Conservation (phyloP, 164 flowering plant species). For the Pachysandra terminalis region DNA sequence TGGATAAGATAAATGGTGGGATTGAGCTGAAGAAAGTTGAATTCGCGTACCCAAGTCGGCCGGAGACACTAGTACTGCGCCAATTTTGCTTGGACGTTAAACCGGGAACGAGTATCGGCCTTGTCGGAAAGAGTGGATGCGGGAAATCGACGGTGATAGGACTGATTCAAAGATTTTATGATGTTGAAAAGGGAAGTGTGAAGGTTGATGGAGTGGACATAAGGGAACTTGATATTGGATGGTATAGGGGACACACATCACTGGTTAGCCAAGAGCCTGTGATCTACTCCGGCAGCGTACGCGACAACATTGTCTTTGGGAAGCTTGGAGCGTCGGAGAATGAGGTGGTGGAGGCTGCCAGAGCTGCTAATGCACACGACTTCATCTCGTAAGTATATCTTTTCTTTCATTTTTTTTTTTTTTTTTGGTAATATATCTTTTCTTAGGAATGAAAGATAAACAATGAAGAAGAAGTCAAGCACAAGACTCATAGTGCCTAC, state of each 20-base stretch:
- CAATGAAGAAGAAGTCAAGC: too few species aligned
- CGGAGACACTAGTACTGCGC: constrained; percentile 44
- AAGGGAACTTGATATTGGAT: constrained; percentile 57
- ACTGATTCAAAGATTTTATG: constrained; percentile 76
- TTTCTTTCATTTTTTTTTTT: too few species aligned
- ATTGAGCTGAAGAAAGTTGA: constrained; percentile 74
- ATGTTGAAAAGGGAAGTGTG: constrained; percentile 57
- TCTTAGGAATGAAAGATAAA: too few species aligned
- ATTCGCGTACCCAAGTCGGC: constrained; percentile 73
- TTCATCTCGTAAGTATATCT: constrained; percentile 89
- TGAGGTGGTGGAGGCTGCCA: constrained; percentile 83
- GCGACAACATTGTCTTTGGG: constrained; percentile 73
- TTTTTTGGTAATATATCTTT: too few species aligned
- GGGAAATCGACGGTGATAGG: constrained; percentile 92
- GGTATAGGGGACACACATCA: constrained; percentile 66
- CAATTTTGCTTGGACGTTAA: constrained; percentile 69
- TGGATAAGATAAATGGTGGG: constrained; percentile 44
- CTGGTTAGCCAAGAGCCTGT: constrained; percentile 93
- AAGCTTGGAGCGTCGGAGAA: constrained; percentile 69
- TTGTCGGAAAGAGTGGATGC: constrained; percentile 92
- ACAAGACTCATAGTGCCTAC: too few species aligned
- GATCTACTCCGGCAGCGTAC: constrained; percentile 71
- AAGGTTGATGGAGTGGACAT: constrained; percentile 76
- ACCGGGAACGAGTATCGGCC: constrained; percentile 70
- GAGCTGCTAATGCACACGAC: constrained; percentile 88